phyloP scores from a whole-genome alignment of 768 basidiomycete species.

The Pulveroboletus ravenelii region DNA sequence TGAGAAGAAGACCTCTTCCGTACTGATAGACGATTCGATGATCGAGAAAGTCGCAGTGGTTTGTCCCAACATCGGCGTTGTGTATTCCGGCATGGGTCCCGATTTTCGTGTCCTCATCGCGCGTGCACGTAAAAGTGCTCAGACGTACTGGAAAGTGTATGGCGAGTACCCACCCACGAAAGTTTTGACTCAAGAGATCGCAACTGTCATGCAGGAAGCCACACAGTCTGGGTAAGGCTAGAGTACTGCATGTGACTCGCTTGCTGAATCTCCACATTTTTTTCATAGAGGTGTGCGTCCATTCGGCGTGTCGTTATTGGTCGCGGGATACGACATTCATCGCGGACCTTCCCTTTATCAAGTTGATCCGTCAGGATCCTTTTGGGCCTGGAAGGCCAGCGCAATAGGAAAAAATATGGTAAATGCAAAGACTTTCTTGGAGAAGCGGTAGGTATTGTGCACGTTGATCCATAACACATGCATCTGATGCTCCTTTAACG shows the following conservation, averaged over 20 bases:
- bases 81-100: slow-evolving; percentile 99
- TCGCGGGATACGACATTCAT: slow-evolving; percentile 93
- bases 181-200: slow-evolving; percentile 94
- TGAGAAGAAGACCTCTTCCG: slow-evolving; percentile 98
- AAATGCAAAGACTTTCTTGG: slow-evolving; percentile 98
- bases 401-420: slow-evolving; percentile 99
- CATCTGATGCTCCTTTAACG: slow-evolving; percentile 16
- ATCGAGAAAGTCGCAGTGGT: slow-evolving; percentile 96
- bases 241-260: slow-evolving; percentile 18
- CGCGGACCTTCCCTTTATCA: slow-evolving; percentile 98
- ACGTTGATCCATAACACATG: slow-evolving; percentile 21
- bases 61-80: slow-evolving; percentile 98
- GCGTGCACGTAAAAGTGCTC: slow-evolving; percentile 95
- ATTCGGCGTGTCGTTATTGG: slow-evolving; percentile 95
- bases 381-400: slow-evolving; percentile 99
- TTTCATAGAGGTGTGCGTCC: slow-evolving; percentile 88
- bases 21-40: slow-evolving; percentile 96
- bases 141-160: slow-evolving; percentile 99
- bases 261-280: slow-evolving; percentile 30
- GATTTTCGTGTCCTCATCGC: slow-evolving; percentile 94
- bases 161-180: slow-evolving; percentile 97
- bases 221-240: slow-evolving; percentile 90
- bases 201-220: slow-evolving; percentile 97
- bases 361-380: slow-evolving; percentile 97
- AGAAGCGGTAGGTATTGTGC: slow-evolving; percentile 75